These are phyloP conservation scores for Xylaria multiplex DNA, from an alignment of 2,329 filamentous ascomycete species.

Conservation along the genomic window DNA sequence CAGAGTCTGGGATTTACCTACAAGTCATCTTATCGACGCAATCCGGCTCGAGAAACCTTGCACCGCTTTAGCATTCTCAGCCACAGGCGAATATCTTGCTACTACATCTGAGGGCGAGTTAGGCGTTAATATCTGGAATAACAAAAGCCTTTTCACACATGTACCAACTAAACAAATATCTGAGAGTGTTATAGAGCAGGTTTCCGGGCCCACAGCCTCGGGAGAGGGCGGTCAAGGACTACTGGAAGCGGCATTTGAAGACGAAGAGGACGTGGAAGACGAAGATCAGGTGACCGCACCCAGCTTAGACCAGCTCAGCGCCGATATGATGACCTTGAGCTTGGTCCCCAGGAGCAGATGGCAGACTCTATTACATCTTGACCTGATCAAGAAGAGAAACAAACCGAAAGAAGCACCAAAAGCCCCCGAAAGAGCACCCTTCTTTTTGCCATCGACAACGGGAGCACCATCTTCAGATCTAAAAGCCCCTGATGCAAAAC, in stretches of 20 bases:
- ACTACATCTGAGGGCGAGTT: conserved; percentile 84
- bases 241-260: conserved; percentile 79
- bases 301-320: conserved; percentile 78
- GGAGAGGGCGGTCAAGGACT: conserved; percentile 82
- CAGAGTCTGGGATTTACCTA: conserved; percentile 94
- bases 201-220: conserved; percentile 77
- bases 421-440: conserved; percentile 91
- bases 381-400: conserved; percentile 92
- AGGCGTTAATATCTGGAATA: conserved; percentile 96
- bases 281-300: conserved; percentile 66
- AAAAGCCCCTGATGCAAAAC: conserved; percentile 43
- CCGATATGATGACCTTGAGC: conserved; percentile 87
- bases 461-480: conserved; percentile 43
- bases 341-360: conserved; percentile 89
- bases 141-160: conserved; percentile 89
- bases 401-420: conserved; percentile 94
- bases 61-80: conserved; percentile 86
- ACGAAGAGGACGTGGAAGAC: conserved; percentile 58
- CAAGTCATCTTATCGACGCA: conserved; percentile 92
- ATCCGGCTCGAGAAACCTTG: conserved; percentile 83
- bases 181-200: conserved; percentile 74
- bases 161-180: conserved; percentile 86
- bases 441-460: conserved; percentile 83
- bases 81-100: conserved; percentile 92
- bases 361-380: conserved; percentile 93